Evolutionary conservation across 2,329 filamentous ascomycete species (phyloP), one percentile per base, ranked within the genome.

Genomic region (Dactylellina leptospora): DNA sequence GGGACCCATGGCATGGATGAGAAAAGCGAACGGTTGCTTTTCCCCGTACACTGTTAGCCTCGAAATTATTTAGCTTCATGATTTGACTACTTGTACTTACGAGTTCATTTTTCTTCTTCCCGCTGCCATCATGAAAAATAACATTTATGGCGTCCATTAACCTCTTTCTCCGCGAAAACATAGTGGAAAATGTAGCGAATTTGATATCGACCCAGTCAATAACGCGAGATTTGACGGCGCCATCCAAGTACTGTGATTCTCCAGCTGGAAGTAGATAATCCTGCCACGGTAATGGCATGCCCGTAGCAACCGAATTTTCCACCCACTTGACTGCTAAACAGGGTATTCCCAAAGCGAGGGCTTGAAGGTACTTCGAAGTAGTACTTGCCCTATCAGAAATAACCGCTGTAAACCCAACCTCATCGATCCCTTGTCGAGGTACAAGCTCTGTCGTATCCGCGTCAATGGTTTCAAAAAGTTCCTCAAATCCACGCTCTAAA

Each of bases 281-380:
- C 5, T 85, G 82, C 90, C 93, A 97, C 55, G 90, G 85, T 0
- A 96, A 80, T 0, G 93, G 80, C 5, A 81, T 78, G 4, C 83
- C 82, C 28, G 86, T 85, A 0, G 83, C 79, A 2, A 93, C 79
- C 73, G 91, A 96, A 53, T 90, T 85, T 23, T 86, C 84, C 50
- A 96, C 82, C 93, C 95, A 99, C 60, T 88, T 88, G 4, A 87
- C 85, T 4, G 91, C 89, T 1, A 99, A 83, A 77, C 93, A 96
- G 0, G 95, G 95, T 0, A 99, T 81, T 0, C 91, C 92, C 0
- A 99, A 85, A 0, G 95, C 93, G 1, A 99, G 85, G 0, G 95
- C 95, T 80, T 97, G 93, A 84, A 97, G 90, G 79, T 95, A 97
- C 78, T 97, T 99, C 53, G 88, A 86, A 74, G 92, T 92, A 48